Conservation (phyloP, 371 early-diverging fungal species). For the Lichtheimia hyalospora region DNA sequence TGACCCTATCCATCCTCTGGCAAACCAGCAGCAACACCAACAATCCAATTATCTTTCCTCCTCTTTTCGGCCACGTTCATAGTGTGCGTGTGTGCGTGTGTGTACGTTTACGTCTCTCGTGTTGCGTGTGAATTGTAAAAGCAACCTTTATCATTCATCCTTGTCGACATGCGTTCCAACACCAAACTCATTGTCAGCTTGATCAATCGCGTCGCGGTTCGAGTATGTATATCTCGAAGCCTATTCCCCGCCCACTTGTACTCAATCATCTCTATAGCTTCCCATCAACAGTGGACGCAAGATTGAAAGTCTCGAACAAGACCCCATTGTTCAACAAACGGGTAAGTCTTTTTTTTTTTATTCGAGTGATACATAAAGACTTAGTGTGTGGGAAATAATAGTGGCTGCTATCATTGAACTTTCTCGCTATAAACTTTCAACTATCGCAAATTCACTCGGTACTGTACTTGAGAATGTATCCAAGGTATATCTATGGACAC, state of each 20-base stretch:
- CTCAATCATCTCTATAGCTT: slow-evolving; percentile 33
- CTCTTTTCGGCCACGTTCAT: too few species aligned
- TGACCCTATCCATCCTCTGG: too few species aligned
- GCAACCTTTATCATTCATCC: neutral
- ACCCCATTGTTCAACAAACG: slow-evolving; percentile 68
- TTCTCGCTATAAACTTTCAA: slow-evolving; percentile 55
- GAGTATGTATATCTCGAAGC: slow-evolving; percentile 26
- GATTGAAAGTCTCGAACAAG: slow-evolving; percentile 59
- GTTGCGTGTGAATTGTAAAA: neutral
- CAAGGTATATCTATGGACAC: slow-evolving; percentile 44
- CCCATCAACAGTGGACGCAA: slow-evolving; percentile 56
- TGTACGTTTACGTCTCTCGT: too few species aligned
- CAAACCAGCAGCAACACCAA: too few species aligned
- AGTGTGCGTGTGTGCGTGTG: too few species aligned
- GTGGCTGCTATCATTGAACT: slow-evolving; percentile 66
- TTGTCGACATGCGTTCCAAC: slow-evolving; percentile 30
- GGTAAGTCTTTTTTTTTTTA: slow-evolving; percentile 21
- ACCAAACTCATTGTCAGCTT: slow-evolving; percentile 49
- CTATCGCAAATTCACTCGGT: slow-evolving; percentile 54
- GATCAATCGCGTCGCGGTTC: slow-evolving; percentile 50
- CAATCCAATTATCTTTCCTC: too few species aligned
- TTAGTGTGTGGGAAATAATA: neutral
- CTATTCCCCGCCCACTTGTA: neutral
- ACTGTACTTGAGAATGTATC: slow-evolving; percentile 61
- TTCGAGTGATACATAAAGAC: neutral